Evolutionary conservation across 129 eudicot genomes (phyloP).

Genomic region (carrot (Daucus carota)): DNA sequence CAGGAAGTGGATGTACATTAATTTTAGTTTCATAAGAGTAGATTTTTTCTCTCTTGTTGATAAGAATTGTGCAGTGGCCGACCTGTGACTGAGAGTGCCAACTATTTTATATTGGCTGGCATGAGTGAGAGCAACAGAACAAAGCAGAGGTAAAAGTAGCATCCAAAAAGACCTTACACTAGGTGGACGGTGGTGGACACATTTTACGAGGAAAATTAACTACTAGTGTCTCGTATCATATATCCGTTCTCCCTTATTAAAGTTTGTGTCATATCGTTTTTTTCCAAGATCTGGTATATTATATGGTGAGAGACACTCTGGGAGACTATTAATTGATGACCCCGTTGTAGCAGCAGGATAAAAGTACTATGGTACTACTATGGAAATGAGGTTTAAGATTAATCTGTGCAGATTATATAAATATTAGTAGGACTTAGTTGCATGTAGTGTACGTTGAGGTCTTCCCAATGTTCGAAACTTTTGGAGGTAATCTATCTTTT

Average conservation of each 20-base stretch:
- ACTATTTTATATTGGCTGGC: neutral
- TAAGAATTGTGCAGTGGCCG: conserved; percentile 9
- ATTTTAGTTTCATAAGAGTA: neutral
- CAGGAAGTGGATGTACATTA: neutral
- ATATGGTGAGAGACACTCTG: neutral
- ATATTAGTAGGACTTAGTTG: neutral
- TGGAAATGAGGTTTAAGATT: too few species aligned
- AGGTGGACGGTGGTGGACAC: conserved; percentile 21
- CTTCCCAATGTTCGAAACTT: neutral
- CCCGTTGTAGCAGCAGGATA: neutral
- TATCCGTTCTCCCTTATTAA: neutral
- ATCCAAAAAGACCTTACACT: neutral
- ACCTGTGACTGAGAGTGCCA: conserved; percentile 8
- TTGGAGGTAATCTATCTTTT: neutral
- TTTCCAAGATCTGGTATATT: neutral
- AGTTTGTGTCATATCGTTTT: neutral
- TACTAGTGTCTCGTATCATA: neutral
- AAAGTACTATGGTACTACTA: too few species aligned
- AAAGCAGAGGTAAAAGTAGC: neutral
- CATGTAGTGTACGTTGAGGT: neutral
- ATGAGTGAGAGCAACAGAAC: conserved; percentile 31
- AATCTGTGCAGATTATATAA: neutral
- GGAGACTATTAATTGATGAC: neutral
- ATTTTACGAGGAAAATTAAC: conserved; percentile 3
- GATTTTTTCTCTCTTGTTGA: neutral